Evolutionary conservation across 176 grass and related monocot genomes (phyloP), one percentile per base, ranked within the genome.

Genomic region (Triticum timopheevii): DNA sequence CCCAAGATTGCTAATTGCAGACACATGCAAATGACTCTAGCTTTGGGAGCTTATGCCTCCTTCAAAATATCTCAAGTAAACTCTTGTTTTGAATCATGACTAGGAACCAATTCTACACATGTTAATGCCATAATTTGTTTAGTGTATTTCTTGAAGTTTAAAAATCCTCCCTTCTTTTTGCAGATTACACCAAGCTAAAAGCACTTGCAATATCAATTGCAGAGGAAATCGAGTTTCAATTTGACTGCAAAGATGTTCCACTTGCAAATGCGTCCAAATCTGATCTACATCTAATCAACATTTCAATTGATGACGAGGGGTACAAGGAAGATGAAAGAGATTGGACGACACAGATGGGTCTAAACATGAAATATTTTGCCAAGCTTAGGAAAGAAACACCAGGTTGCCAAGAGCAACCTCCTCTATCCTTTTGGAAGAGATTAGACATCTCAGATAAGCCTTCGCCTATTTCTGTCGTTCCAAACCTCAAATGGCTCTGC

Each of bases 191-290:
- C 73, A 94, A 91, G 81, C 66, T 99, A 89, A 99, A 99, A 87
- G 97, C 97, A 10, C 86, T 99, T 54, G 94, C 97, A 50, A 94
- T 99, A 96, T 99, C 92, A 42, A 86, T 99, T 80, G 97, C 97
- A 49, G 97, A 99, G 86, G 97, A 99, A 90, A 94, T 93, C 11
- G 87, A 89, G 64, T 89, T 91, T 40, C 83, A 85, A 39, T 91
- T 94, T 69, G 88, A 93, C 30, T 96, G 83, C 90, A 86, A 88
- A 80, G 97, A 99, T 79, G 72, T 92, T 80, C 86, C 92, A 79
- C 77, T 96, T 77, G 87, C 75, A 71, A 99, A 91, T 93, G 93
- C 94, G 61, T 93, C 87, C 17, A 86, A 82, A 42, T 87, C 97
- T 77, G 90, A 93, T 92, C 47, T 99, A 42, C 67, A 93, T 80